Evolutionary conservation across 148 eudicot species (phyloP), one percentile per base, ranked within the genome.

Genomic region (Talinum fruticosum): DNA sequence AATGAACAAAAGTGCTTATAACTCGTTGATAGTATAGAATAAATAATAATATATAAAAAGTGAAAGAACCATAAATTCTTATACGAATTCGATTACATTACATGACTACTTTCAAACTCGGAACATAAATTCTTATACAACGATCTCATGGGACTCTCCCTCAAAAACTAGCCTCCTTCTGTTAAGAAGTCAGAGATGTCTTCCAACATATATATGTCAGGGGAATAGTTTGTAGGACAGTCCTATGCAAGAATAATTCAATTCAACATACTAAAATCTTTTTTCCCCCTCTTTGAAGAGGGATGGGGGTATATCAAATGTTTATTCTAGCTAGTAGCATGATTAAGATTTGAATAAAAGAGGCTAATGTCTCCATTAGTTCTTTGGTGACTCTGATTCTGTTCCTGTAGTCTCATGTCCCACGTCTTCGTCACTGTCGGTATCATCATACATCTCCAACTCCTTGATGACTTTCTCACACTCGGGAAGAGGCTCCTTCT

Each of bases 391-490:
- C n/a, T n/a, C n/a, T n/a, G 59, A 53, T 4, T 2, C 59, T 47
- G 53, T 10, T 19, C 1, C 64, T 57, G 64, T 23, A 19, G 64
- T 21, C 0, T n/a, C 64, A n/a, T 57, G 64, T 57, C 64, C 64
- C n/a, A 3, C 47, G 12, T 57, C 64, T 0, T 62, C 66, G 26
- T 1, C 66, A 7, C 12, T 7, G 1, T 30, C 32, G 37, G n/a
- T n/a, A n/a, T 34, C 49, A 32, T 65, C 64, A 49, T 10, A 45
- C 32, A 88, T 44, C 29, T 79, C 87, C 74, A 90, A 45, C 79
- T 90, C 93, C 82, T 85, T 85, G 21, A 81, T 81, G 65, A 84
- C 75, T 2, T 82, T 69, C 10, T 54, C 66, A 71, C 91, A 90
- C 64, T 84, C 87, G 1, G 85, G 59, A 13, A 79, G 78, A 3